Percentiles rank a stretch among this genome's conserved stretches.
phyloP scores from a whole-genome alignment of 2,329 filamentous ascomycete genomes.

The Colletotrichum echinochloae region DNA sequence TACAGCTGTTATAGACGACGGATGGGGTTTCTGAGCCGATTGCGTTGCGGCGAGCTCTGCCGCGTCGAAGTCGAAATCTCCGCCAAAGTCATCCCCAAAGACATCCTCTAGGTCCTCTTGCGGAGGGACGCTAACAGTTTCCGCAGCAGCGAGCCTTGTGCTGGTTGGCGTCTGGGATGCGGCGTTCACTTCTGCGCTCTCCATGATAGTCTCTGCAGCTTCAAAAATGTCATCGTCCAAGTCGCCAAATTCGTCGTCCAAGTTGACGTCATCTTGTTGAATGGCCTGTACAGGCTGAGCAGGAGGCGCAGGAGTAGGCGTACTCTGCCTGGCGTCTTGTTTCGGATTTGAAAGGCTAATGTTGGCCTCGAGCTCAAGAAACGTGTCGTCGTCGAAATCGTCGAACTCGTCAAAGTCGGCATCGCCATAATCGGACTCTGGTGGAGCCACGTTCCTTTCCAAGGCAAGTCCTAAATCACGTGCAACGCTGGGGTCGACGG shows the following conservation, averaged over 20 bases:
- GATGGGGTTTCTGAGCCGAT: conserved; percentile 56
- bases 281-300: not conserved
- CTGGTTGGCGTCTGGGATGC: conserved; percentile 29
- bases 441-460: not conserved
- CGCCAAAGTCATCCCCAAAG: conserved; percentile 78
- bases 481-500: not conserved
- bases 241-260: conserved; percentile 74
- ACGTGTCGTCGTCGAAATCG: conserved; percentile 69
- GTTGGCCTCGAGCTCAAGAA: conserved; percentile 65
- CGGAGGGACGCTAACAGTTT: conserved; percentile 27
- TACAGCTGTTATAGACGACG: conserved; percentile 50
- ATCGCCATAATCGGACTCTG: conserved; percentile 64
- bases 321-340: conserved; percentile 25
- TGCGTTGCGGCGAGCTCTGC: conserved; percentile 81
- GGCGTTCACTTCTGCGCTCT: conserved; percentile 13
- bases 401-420: conserved; percentile 70
- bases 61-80: conserved; percentile 83
- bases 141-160: conserved; percentile 17
- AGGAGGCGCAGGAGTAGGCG: not conserved
- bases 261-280: conserved; percentile 34
- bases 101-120: conserved; percentile 71
- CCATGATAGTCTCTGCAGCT: conserved; percentile 57
- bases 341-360: conserved; percentile 47
- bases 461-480: conserved; percentile 18
- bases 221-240: conserved; percentile 71